phyloP scores from a whole-genome alignment of 164 flowering plant genomes.

The Vitis amurensis region DNA sequence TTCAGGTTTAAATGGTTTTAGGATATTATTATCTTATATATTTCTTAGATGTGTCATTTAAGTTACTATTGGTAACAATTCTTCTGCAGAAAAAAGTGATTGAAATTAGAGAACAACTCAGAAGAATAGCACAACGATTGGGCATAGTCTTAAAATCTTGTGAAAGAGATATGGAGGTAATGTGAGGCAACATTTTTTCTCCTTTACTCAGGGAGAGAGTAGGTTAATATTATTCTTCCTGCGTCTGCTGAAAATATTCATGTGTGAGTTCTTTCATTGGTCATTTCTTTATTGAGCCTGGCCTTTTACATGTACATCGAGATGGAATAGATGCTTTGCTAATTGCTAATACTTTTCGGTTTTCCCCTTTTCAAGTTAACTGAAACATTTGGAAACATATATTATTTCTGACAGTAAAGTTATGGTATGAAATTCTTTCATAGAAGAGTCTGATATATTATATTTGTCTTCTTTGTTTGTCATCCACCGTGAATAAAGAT shows the following conservation, averaged over 20 bases:
- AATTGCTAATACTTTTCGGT: no score
- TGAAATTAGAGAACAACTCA: slow-evolving; percentile 84
- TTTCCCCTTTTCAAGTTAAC: no score
- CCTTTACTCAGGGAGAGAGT: not conserved
- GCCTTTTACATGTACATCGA: no score
- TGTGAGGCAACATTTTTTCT: not conserved
- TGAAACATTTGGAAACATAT: no score
- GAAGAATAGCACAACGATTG: slow-evolving; percentile 60
- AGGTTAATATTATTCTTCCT: not conserved
- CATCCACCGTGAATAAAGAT: no score
- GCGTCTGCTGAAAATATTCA: not conserved
- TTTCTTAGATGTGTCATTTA: not conserved
- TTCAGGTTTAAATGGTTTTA: not conserved
- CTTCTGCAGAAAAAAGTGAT: slow-evolving; percentile 63
- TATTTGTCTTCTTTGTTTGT: no score
- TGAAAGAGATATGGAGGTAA: slow-evolving; percentile 77
- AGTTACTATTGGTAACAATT: not conserved
- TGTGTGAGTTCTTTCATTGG: not conserved
- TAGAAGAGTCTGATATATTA: no score
- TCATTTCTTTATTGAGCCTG: no score
- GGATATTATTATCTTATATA: not conserved
- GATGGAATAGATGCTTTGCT: no score
- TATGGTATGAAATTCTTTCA: no score
- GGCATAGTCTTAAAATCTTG: slow-evolving; percentile 83
- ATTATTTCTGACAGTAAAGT: no score